phyloP scores from a whole-genome alignment of 306 rosid species.

The Prunus davidiana region DNA sequence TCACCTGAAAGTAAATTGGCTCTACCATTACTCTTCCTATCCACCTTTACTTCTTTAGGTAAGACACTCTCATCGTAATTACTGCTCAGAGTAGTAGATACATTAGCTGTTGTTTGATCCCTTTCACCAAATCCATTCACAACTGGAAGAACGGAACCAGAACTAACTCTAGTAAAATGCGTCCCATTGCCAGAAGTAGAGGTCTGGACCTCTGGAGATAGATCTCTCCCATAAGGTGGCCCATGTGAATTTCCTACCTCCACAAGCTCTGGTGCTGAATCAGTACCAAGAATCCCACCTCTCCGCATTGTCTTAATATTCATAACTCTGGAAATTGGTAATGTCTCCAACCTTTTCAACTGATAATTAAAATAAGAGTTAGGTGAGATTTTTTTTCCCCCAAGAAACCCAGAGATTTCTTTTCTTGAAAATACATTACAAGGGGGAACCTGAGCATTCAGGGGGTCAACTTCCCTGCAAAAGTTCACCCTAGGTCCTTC shows the following conservation, averaged over 20 bases:
- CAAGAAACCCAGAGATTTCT: slow-evolving; percentile 66
- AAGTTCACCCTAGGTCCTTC: slow-evolving; percentile 36
- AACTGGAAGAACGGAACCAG: slow-evolving; percentile 38
- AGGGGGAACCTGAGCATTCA: slow-evolving; percentile 82
- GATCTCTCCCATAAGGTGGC: slow-evolving; percentile 29
- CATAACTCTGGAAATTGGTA: slow-evolving; percentile 40
- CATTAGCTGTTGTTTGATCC: slow-evolving; percentile 19
- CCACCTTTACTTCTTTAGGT: slow-evolving; percentile 36
- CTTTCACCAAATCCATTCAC: slow-evolving; percentile 48
- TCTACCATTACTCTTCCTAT: slow-evolving; percentile 33
- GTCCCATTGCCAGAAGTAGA: slow-evolving; percentile 37
- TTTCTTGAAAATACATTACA: slow-evolving; percentile 65
- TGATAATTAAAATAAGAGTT: slow-evolving; percentile 44
- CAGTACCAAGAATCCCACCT: slow-evolving; percentile 25
- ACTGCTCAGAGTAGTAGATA: slow-evolving; percentile 27
- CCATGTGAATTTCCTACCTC: slow-evolving; percentile 45
- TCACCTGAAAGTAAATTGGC: slow-evolving; percentile 33
- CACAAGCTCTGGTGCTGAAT: slow-evolving; percentile 29
- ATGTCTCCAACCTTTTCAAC: slow-evolving; percentile 33
- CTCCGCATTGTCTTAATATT: slow-evolving; percentile 19
- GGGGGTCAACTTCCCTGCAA: slow-evolving; percentile 51
- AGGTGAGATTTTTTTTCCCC: slow-evolving; percentile 50
- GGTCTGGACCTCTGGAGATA: slow-evolving; percentile 31
- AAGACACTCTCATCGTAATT: slow-evolving; percentile 24
- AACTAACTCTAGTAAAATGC: slow-evolving; percentile 32